Conservation (phyloP, 2,329 filamentous ascomycete genomes). For the Nigrospora osmanthi region DNA sequence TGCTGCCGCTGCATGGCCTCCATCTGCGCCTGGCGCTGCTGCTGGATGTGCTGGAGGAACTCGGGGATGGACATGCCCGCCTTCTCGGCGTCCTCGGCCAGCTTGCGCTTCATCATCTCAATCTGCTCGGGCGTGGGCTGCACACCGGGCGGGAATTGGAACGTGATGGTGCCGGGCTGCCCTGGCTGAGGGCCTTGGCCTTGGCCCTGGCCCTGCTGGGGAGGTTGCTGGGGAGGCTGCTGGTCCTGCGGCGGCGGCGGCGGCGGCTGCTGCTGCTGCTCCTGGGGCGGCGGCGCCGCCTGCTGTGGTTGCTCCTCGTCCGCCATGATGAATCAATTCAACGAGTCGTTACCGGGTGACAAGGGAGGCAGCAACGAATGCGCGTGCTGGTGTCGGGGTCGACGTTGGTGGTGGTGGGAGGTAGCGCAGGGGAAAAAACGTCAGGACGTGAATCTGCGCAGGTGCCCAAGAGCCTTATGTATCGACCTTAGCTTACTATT, state of each 20-base stretch:
- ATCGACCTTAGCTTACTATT: no score
- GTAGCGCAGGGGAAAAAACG: no score
- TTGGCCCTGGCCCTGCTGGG: neutral
- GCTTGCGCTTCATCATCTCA: slow-evolving; percentile 71
- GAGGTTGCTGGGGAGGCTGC: neutral
- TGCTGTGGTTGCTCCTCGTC: neutral
- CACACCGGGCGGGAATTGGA: slow-evolving; percentile 20
- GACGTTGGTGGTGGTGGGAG: no score
- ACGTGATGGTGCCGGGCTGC: slow-evolving; percentile 16
- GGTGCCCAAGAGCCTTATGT: no score
- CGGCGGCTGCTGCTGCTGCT: neutral
- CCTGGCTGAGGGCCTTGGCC: neutral
- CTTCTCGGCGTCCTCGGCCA: slow-evolving; percentile 76
- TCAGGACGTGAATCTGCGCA: no score
- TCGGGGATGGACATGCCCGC: slow-evolving; percentile 78
- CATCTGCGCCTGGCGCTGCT: slow-evolving; percentile 42
- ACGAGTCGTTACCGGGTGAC: no score
- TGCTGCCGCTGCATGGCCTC: slow-evolving; percentile 32
- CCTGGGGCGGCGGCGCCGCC: neutral
- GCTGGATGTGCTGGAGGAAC: slow-evolving; percentile 66
- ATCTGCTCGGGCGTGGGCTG: slow-evolving; percentile 78
- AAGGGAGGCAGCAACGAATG: no score
- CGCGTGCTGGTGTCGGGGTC: no score
- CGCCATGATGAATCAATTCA: neutral
- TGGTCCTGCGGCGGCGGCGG: neutral